Evolutionary conservation across 2,329 filamentous ascomycete genomes (phyloP), one percentile per base, ranked within the genome.

Genomic region (Dryadomyces quercivorus): DNA sequence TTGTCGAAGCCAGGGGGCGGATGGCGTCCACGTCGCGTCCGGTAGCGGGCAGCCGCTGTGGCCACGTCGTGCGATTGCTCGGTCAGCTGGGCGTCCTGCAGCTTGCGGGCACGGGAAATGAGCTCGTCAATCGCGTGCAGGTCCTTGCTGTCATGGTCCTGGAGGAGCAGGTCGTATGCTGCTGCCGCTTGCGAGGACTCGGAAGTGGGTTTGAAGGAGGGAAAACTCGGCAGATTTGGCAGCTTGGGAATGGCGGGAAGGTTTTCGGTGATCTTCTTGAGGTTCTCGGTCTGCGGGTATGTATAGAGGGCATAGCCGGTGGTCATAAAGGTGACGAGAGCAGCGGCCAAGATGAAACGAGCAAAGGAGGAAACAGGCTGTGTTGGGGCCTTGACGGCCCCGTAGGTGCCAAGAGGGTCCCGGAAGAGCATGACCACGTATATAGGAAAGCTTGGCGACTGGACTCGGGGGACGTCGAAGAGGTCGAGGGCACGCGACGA

Each of bases 1-100:
- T 66, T 65, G 50, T 74, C 70, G 59, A 76, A 76, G 4, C 72
- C 72, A 0, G 74, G 74, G 6, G 74, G 74, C 1, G 74, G 74
- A 56, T 76, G 73, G 21, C 74, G 67, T n/a, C 73, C 74, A 45
- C 74, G 70, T 38, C 68, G 69, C 50, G 66, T 61, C 54, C 73
- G 69, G 59, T 77, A 77, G 8, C 65, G 68, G 47, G 67, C 65
- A 1, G 76, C 75, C 1, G 75, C 73, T 31, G 69, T 62, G n/a
- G 66, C 63, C 31, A 80, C 65, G 15, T 70, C 71, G 36, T 65
- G 66, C 6, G 70, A 69, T 56, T 71, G 68, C 58, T 70, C 72
- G 31, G 63, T 61, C 42, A 76, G 60, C 16, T 73, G 56, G 13
- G 62, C 62, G 3, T 70, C 62, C 53, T 73, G 74, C 4, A 60